Percentiles rank a stretch among this genome's conserved stretches.
These are phyloP conservation scores for Candida nanaspora DNA, from an alignment of 805 yeast species.

Conservation along the genomic window DNA sequence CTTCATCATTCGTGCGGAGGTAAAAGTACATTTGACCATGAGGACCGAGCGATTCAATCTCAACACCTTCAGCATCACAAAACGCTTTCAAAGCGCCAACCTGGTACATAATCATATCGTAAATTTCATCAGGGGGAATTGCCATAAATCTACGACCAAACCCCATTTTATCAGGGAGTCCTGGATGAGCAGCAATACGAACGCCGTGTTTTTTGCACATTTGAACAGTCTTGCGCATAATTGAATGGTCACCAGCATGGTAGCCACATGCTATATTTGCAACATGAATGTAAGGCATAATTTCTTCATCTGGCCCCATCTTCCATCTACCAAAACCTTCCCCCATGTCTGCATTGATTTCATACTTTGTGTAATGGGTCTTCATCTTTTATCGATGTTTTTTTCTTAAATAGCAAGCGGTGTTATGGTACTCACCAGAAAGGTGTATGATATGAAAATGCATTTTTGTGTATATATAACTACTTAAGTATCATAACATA, in stretches of 20 bases:
- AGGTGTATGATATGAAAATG: too few relatives aligned
- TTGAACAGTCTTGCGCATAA: conserved; percentile 27
- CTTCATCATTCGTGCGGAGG: conserved; percentile 27
- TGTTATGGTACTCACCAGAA: too few relatives aligned
- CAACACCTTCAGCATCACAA: conserved; percentile 28
- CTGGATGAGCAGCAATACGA: conserved; percentile 33
- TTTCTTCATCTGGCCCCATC: conserved; percentile 32
- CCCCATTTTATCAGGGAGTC: conserved; percentile 31
- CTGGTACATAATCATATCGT: conserved; percentile 29
- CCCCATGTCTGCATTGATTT: conserved; percentile 29
- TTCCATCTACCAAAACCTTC: conserved; percentile 31
- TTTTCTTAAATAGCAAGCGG: neutral
- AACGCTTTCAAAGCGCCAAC: conserved; percentile 32
- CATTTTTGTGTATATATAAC: too few relatives aligned
- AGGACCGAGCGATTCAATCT: conserved; percentile 28
- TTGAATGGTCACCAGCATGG: conserved; percentile 33
- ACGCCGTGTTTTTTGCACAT: conserved; percentile 28
- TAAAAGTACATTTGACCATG: conserved; percentile 34
- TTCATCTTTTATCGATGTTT: neutral
- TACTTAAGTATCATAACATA: too few relatives aligned
- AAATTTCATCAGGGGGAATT: conserved; percentile 30
- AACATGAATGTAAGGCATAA: conserved; percentile 31
- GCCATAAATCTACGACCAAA: conserved; percentile 32
- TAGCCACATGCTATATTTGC: conserved; percentile 36
- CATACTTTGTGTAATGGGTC: conserved; percentile 4